Base-by-base conservation (phyloP, 768 basidiomycete genomes). In the Trametes punicea region DNA sequence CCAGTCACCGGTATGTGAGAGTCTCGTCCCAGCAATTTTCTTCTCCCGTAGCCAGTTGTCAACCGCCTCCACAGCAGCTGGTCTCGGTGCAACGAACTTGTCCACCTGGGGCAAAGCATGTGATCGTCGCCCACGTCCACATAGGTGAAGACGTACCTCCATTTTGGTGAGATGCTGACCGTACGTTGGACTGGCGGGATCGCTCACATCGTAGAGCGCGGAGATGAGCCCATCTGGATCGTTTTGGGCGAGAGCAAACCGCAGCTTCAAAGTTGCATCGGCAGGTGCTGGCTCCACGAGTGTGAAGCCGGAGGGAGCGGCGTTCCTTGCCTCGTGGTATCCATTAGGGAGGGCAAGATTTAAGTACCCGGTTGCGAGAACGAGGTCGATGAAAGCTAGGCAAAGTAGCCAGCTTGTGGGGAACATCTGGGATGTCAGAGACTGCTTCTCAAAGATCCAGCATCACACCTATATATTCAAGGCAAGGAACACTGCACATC, bases 111-210 rank as follows among this genome's bases (percentile, higher is more conserved):
- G 2, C 2, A 23, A 26, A 18, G 29, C 16, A n/a, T 10, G 26
- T 11, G 2, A 44, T 15, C 15, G 21, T 20, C 2, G 15, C 42
- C n/a, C 6, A 13, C 10, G 16, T 6, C 15, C 9, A 30, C 4
- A 27, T 21, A 15, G 42, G 11, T 5, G 27, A 5, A 18, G 16
- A 40, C 29, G 7, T 55, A 72, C 72, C 64, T 70, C 66, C 34
- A 66, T 67, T 60, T 67, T 70, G n/a, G 65, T 66, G 21, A 74
- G 65, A 54, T 70, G 67, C 38, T 71, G 56, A 4, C 70, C 66
- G 59, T 70, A 72, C 26, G 55, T 56, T 16, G 64, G 41, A 58
- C 67, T 72, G 18, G 41, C 53, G 1, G 73, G 73, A 16, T 62
- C 59, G 54, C 68, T 68, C 31, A 69, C 70, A 31, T 64, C 66